A percentile compares a stretch with the other conserved stretches of the same genome.
phyloP scores from a whole-genome alignment of 2,329 filamentous ascomycete genomes.

The Ascocoryne sarcoides region DNA sequence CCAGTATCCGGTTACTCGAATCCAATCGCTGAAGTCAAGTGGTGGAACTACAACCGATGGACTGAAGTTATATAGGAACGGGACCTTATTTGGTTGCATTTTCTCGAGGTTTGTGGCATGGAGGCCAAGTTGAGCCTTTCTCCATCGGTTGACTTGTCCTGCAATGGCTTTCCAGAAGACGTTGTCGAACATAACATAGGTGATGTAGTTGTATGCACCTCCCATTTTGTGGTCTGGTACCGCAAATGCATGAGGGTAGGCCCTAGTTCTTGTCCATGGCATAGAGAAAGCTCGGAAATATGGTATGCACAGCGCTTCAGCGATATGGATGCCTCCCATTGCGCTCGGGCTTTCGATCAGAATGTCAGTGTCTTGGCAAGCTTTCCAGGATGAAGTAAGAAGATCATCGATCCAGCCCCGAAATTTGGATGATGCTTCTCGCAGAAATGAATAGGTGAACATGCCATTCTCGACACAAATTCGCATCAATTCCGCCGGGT shows the following conservation, averaged over 20 bases:
- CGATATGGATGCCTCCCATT: slow-evolving; percentile 97
- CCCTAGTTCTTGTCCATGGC: slow-evolving; percentile 94
- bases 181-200: slow-evolving; percentile 93
- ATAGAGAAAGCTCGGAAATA: slow-evolving; percentile 98
- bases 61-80: slow-evolving; percentile 96
- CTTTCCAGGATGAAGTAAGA: slow-evolving; percentile 69
- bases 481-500: slow-evolving; percentile 89
- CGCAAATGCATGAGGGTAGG: slow-evolving; percentile 94
- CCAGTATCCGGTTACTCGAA: slow-evolving; percentile 96
- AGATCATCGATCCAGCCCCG: slow-evolving; percentile 92
- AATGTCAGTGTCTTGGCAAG: slow-evolving; percentile 79
- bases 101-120: slow-evolving; percentile 78
- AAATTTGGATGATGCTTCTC: slow-evolving; percentile 79
- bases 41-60: slow-evolving; percentile 89
- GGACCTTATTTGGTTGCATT: slow-evolving; percentile 94
- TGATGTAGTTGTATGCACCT: slow-evolving; percentile 88
- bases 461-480: slow-evolving; percentile 96
- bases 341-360: slow-evolving; percentile 92
- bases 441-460: slow-evolving; percentile 86
- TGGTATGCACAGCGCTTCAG: slow-evolving; percentile 82
- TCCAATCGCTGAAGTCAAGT: slow-evolving; percentile 95
- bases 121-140: slow-evolving; percentile 69
- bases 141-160: slow-evolving; percentile 86
- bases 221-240: slow-evolving; percentile 91
- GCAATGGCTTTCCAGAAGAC: slow-evolving; percentile 95